A percentile compares a stretch with the other conserved stretches of the same genome.
Evolutionary conservation across 192 early-diverging fungal species (phyloP).

Genomic region (Backusella parvicylindrica): DNA sequence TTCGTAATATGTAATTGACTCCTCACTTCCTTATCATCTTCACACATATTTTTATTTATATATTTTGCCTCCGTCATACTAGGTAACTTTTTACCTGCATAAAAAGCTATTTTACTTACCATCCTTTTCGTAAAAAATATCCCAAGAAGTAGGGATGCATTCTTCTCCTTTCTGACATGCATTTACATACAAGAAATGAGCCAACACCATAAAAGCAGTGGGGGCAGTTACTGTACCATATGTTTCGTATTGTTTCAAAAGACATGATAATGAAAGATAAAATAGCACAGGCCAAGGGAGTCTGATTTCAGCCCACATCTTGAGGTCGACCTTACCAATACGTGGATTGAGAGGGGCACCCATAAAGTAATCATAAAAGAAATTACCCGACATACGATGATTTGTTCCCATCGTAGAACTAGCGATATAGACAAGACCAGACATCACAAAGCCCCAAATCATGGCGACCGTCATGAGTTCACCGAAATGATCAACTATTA

Average conservation of each 20-base stretch:
- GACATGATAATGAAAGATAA: slow-evolving; percentile 45
- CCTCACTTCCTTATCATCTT: neutral
- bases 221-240: slow-evolving; percentile 38
- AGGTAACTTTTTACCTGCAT: neutral
- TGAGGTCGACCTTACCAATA: slow-evolving; percentile 43
- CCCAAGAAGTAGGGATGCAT: slow-evolving; percentile 49
- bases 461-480: slow-evolving; percentile 50
- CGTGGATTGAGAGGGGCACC: slow-evolving; percentile 42
- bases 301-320: slow-evolving; percentile 50
- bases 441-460: slow-evolving; percentile 44
- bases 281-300: slow-evolving; percentile 47
- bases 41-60: neutral
- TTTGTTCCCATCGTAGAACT: slow-evolving; percentile 30
- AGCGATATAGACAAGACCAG: slow-evolving; percentile 34
- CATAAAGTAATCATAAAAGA: slow-evolving; percentile 50
- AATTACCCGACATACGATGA: slow-evolving; percentile 56
- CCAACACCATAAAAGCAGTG: slow-evolving; percentile 43
- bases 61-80: neutral
- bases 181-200: slow-evolving; percentile 49
- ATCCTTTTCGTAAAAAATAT: slow-evolving; percentile 53
- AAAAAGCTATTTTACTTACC: slow-evolving; percentile 17
- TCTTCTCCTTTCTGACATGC: slow-evolving; percentile 49
- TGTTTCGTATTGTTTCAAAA: slow-evolving; percentile 42
- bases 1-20: neutral
- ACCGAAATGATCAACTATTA: slow-evolving; percentile 57